Evolutionary conservation across 805 yeast genomes (phyloP).

Genomic region (Dipodascopsis uninucleata): DNA sequence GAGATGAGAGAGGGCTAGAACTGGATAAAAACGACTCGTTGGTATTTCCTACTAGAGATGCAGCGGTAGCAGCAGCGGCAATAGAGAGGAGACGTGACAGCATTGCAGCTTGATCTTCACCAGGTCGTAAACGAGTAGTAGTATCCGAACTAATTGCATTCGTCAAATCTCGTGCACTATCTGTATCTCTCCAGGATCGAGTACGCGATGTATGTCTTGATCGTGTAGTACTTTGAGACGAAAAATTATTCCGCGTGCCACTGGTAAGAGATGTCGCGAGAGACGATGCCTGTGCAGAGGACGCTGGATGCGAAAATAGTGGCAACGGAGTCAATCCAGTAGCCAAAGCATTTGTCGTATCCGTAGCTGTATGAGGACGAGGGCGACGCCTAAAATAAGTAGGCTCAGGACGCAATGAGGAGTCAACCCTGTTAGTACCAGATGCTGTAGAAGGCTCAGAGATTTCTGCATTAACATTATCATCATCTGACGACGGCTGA

Average conservation of each 20-base stretch:
- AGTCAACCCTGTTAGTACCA: not conserved
- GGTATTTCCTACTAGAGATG: conserved; percentile 38
- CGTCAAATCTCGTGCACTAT: not conserved
- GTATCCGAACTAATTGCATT: conserved; percentile 25
- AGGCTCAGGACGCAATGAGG: conserved; percentile 23
- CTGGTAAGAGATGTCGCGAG: conserved; percentile 2
- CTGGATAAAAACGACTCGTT: conserved; percentile 27
- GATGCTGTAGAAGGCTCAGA: not conserved
- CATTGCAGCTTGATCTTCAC: conserved; percentile 42
- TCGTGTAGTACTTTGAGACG: conserved; percentile 3
- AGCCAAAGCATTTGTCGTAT: conserved; percentile 12
- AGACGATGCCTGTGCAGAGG: conserved; percentile 5
- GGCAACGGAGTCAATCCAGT: conserved; percentile 8
- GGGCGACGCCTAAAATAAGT: conserved; percentile 23
- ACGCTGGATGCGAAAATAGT: not conserved
- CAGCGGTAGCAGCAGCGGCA: conserved; percentile 47
- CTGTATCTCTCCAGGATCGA: not conserved
- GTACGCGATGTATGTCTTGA: not conserved
- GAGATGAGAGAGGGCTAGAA: not conserved
- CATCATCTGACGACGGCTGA: not conserved
- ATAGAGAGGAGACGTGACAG: conserved; percentile 43
- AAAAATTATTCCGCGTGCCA: conserved; percentile 2
- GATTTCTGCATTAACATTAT: not conserved
- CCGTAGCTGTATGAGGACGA: conserved; percentile 15
- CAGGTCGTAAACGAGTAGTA: conserved; percentile 20